phyloP scores from a whole-genome alignment of 2,329 filamentous ascomycete genomes.

The Macroventuria anomochaeta region DNA sequence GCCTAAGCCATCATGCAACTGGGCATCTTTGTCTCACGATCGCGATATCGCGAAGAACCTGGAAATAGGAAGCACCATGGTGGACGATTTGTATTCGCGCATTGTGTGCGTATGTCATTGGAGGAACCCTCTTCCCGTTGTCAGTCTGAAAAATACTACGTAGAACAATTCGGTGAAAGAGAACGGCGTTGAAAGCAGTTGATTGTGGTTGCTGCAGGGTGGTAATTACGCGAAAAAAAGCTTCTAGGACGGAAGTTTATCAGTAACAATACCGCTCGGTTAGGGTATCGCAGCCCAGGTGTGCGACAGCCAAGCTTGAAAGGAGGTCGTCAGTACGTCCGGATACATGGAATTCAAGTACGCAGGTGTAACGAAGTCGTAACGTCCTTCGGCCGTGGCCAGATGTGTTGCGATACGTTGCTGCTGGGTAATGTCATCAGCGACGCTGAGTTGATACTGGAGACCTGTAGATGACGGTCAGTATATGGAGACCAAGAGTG shows the following conservation, averaged over 20 bases:
- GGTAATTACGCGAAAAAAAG: not conserved
- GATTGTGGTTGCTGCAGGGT: not conserved
- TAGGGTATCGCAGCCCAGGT: constrained; percentile 46
- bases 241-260: not conserved
- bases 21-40: not conserved
- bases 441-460: constrained; percentile 57
- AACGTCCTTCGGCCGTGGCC: constrained; percentile 71
- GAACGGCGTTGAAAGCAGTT: not conserved
- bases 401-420: constrained; percentile 65
- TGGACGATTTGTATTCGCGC: no score
- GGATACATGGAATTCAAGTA: constrained; percentile 63
- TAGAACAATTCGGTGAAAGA: not conserved
- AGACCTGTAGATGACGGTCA: constrained; percentile 34
- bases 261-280: not conserved
- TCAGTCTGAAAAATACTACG: not conserved
- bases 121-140: not conserved
- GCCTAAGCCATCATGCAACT: not conserved
- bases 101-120: not conserved
- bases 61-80: not conserved
- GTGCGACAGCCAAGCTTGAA: constrained; percentile 49
- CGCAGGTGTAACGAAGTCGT: constrained; percentile 64
- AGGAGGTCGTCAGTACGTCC: constrained; percentile 45
- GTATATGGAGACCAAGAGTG: not conserved
- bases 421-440: constrained; percentile 46
- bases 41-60: not conserved